Evolutionary conservation across 805 yeast genomes (phyloP).

Genomic region (Metschnikowia vanudenii): DNA sequence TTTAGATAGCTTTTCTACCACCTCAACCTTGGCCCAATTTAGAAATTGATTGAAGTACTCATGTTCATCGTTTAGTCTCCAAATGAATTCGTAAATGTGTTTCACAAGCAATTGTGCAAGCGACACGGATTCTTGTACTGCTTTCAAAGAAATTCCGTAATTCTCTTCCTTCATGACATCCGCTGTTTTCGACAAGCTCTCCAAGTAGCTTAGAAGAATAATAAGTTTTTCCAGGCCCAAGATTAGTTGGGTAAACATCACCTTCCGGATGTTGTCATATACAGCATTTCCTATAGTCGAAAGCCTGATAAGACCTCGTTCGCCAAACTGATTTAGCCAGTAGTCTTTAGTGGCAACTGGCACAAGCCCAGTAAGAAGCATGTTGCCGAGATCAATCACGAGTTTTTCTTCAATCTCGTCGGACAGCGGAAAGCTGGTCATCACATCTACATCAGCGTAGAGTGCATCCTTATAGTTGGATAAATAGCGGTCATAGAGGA

Average conservation of each 20-base stretch:
- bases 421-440: slow-evolving; percentile 27
- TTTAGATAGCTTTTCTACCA: slow-evolving; percentile 36
- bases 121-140: slow-evolving; percentile 9
- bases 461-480: slow-evolving; percentile 33
- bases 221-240: slow-evolving; percentile 58
- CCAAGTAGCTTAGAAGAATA: slow-evolving; percentile 42
- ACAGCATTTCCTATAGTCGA: slow-evolving; percentile 46
- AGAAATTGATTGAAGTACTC: slow-evolving; percentile 44
- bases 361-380: slow-evolving; percentile 54
- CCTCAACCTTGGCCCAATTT: slow-evolving; percentile 42
- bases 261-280: slow-evolving; percentile 50
- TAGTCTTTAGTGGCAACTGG: slow-evolving; percentile 52
- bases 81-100: slow-evolving; percentile 35
- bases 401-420: slow-evolving; percentile 19
- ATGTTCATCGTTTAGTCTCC: slow-evolving; percentile 48
- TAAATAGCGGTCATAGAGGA: slow-evolving; percentile 32
- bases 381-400: slow-evolving; percentile 36
- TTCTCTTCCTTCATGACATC: slow-evolving; percentile 4
- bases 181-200: slow-evolving; percentile 28
- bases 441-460: slow-evolving; percentile 21
- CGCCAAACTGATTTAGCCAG: slow-evolving; percentile 66
- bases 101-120: slow-evolving; percentile 29
- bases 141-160: slow-evolving; percentile 12
- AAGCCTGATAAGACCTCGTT: slow-evolving; percentile 61
- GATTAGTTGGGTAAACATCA: slow-evolving; percentile 47